phyloP scores from a whole-genome alignment of 1,139 yeast species.

The Diutina pseudorugosa region DNA sequence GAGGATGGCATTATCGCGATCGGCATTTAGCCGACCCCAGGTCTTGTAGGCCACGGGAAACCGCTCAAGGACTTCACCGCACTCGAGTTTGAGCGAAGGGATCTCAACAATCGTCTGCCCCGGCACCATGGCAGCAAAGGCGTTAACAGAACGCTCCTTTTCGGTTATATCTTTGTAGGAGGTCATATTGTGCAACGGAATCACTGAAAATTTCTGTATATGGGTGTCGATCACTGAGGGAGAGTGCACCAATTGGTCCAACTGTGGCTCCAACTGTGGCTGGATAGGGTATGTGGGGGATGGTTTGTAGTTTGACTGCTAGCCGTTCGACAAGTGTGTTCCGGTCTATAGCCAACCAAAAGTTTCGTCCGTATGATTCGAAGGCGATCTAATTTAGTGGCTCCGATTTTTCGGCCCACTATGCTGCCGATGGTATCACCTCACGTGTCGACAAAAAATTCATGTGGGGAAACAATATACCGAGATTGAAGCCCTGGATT shows the following conservation, averaged over 20 bases:
- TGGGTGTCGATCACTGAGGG: background rate
- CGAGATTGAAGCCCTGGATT: too few relatives aligned
- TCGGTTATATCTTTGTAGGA: conserved; percentile 23
- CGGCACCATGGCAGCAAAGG: conserved; percentile 62
- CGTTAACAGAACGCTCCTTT: conserved; percentile 42
- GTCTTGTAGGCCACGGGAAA: conserved; percentile 94
- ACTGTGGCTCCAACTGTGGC: background rate
- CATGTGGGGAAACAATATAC: background rate
- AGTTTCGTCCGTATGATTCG: background rate
- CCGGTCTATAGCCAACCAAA: background rate
- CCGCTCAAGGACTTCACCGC: conserved; percentile 60
- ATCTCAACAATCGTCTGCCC: conserved; percentile 72
- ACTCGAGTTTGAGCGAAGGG: conserved; percentile 60
- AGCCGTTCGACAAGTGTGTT: background rate
- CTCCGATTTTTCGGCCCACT: background rate
- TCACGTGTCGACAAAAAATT: background rate
- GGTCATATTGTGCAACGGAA: background rate
- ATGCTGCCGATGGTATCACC: background rate
- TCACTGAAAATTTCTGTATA: background rate
- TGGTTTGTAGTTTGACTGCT: background rate
- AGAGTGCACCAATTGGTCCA: background rate
- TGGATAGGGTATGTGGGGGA: background rate
- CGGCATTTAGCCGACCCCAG: conserved; percentile 74
- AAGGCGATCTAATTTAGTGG: background rate
- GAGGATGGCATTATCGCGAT: conserved; percentile 62